phyloP scores from a whole-genome alignment of 2,329 filamentous ascomycete genomes.

The Hypoxylon sp. region DNA sequence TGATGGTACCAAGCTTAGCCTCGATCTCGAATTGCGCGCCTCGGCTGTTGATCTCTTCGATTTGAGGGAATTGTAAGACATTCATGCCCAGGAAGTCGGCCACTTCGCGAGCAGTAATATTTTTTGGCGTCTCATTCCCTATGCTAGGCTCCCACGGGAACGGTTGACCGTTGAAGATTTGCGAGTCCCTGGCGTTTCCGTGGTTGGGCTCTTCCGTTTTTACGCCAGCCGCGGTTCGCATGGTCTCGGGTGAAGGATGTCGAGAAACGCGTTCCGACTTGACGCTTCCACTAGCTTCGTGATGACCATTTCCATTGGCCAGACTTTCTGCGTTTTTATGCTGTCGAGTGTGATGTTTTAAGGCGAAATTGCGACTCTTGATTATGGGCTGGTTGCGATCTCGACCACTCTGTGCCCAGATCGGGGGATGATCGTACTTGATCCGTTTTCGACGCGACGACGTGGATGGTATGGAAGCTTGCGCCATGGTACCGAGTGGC shows the following conservation, averaged over 20 bases:
- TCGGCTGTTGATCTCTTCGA: slow-evolving; percentile 67
- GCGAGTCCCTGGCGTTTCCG: slow-evolving; percentile 30
- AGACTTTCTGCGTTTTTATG: slow-evolving; percentile 11
- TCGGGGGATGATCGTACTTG: slow-evolving; percentile 51
- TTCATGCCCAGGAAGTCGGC: slow-evolving; percentile 82
- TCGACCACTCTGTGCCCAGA: slow-evolving; percentile 58
- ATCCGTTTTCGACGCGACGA: slow-evolving; percentile 52
- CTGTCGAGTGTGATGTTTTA: slow-evolving; percentile 47
- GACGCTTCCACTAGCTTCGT: slow-evolving; percentile 31
- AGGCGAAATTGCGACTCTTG: slow-evolving; percentile 55
- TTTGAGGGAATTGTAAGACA: slow-evolving; percentile 73
- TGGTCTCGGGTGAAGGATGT: slow-evolving; percentile 58
- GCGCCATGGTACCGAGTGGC: slow-evolving; percentile 35
- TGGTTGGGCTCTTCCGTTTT: slow-evolving; percentile 39
- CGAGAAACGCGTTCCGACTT: slow-evolving; percentile 51
- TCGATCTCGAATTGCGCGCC: slow-evolving; percentile 89
- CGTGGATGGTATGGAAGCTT: slow-evolving; percentile 46
- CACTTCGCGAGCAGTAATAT: slow-evolving; percentile 78
- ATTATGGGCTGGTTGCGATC: slow-evolving; percentile 45
- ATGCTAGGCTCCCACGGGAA: slow-evolving; percentile 72
- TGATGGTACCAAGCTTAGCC: slow-evolving; percentile 86
- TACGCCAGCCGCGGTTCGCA: slow-evolving; percentile 45
- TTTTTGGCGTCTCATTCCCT: slow-evolving; percentile 73
- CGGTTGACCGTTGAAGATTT: slow-evolving; percentile 40
- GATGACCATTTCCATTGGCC: slow-evolving; percentile 39